Base-by-base conservation (phyloP, 371 early-diverging fungal species). In the Mucor lusitanicus region DNA sequence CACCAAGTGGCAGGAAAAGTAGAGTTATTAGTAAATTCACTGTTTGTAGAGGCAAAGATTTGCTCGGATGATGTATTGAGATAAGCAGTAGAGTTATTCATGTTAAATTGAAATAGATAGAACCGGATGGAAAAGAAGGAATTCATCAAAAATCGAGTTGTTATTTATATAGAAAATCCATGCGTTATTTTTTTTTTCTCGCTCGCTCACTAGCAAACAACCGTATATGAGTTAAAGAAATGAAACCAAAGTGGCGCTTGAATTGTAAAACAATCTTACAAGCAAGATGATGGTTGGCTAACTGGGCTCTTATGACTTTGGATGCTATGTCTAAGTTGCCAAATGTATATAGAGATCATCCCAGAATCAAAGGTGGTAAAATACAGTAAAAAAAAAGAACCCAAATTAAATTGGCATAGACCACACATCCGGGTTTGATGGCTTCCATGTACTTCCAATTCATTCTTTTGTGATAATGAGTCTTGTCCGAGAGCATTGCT, bases 231-330 rank as follows among this genome's bases (percentile, higher is more conserved):
- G 25, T 25, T 50, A 12, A 50, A 23, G 50, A 50, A 50, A 50
- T 50, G 50, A 50, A 50, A 50, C 50, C 50, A 21, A 50, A 50
- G 50, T 50, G 50, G 50, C 50, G 50, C 50, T 50, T 50, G 12
- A 50, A 50, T 25, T 50, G 50, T 25, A 50, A 25, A 50, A 50
- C 50, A 50, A 44, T 44, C 19, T 44, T 44, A 19, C 44, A 37
- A 37, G 12, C 3, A 19, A 44, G 17, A n/a, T 44, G 19, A 17
- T 44, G 17, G 19, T 44, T 44, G n/a, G 44, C 19, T 44, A n/a
- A n/a, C 44, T n/a, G 44, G 6, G 19, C 50, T 50, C 25, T 25
- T 23, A 50, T 8, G 23, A 50, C 12, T 8, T 37, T 12, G 13
- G 0, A 37, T 37, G 37, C 12, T 12, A 37, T 2, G 37, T 37